Base-by-base conservation (phyloP, 192 early-diverging fungal species). In the Backusella macrospora region DNA sequence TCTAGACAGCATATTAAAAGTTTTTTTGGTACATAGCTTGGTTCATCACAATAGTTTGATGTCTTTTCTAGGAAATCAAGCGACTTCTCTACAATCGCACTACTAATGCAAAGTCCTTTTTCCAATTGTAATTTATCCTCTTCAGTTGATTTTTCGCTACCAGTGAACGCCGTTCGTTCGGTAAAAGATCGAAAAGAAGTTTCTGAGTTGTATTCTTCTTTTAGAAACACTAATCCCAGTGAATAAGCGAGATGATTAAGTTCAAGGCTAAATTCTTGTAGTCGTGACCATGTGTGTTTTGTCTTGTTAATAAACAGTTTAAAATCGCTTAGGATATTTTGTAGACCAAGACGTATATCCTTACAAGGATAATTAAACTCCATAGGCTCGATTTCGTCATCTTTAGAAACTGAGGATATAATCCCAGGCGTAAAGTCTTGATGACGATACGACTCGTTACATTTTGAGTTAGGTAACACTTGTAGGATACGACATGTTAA, bases 281-380 rank as follows among this genome's bases (percentile, higher is more conserved):
- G 52, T 13, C 9, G 52, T 26, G 52, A 59, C 52, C 52, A 59
- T 0, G 18, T 26, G 4, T 59, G 3, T 59, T 59, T 59, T 8
- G 52, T 13, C 26, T 18, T 23, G 12, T 59, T 23, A 13, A 59
- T 26, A 23, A 59, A 59, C 26, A 26, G 18, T 12, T 26, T 59
- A 59, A 12, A 59, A 1, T 59, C 52, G 52, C 8, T 23, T n/a
- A 59, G 26, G 10, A 23, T 26, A 10, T 59, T 59, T 10, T 26
- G 52, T 59, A 59, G 23, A 13, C 52, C 52, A 59, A 59, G 52
- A 12, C 52, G 52, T 59, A 59, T 59, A 23, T 59, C 21, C 26
- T 59, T 59, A 4, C 52, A 59, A 59, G 52, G 52, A 26, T 59
- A 59, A 23, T 10, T 59, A n/a, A 26, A 59, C 26, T 23, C 52